Percentiles rank a stretch among this genome's conserved stretches.
Evolutionary conservation across 2,329 filamentous ascomycete genomes (phyloP).

Genomic region (Epichloe festucae): DNA sequence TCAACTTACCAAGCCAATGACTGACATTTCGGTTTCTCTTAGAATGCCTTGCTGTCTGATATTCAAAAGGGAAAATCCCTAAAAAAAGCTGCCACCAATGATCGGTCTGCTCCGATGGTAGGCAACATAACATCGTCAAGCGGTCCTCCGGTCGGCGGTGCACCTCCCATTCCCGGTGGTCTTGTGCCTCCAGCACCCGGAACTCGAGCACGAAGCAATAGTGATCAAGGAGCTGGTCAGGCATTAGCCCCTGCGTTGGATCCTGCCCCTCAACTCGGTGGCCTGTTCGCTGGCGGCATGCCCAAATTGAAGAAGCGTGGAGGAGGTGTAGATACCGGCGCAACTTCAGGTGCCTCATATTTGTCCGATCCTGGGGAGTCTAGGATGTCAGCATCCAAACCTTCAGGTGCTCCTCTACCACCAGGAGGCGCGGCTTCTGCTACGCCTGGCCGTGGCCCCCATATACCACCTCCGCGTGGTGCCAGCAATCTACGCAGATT

Average conservation of each 20-base stretch:
- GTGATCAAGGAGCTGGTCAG: conserved; percentile 50
- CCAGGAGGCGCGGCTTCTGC: conserved; percentile 47
- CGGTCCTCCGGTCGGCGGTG: conserved; percentile 54
- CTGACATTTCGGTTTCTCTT: conserved; percentile 7
- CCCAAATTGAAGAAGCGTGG: conserved; percentile 84
- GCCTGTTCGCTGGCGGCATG: conserved; percentile 87
- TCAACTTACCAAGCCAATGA: not conserved
- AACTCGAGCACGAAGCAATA: conserved; percentile 70
- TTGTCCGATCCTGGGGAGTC: conserved; percentile 57
- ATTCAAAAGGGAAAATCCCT: conserved; percentile 70
- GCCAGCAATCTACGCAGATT: conserved; percentile 43
- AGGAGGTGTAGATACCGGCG: conserved; percentile 62
- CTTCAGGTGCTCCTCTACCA: conserved; percentile 44
- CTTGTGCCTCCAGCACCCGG: conserved; percentile 60
- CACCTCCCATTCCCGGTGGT: conserved; percentile 61
- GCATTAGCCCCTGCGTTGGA: conserved; percentile 31
- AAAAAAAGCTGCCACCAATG: conserved; percentile 83
- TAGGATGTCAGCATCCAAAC: conserved; percentile 25
- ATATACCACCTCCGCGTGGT: conserved; percentile 31
- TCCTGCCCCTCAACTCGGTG: conserved; percentile 62
- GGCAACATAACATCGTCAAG: conserved; percentile 23
- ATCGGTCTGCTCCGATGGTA: conserved; percentile 72
- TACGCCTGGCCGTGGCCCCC: conserved; percentile 34
- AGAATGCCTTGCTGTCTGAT: conserved; percentile 81
- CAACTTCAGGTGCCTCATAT: conserved; percentile 51